These are phyloP conservation scores for Taiozyma onychis DNA, from an alignment of 1,139 yeast species.

Conservation along the genomic window DNA sequence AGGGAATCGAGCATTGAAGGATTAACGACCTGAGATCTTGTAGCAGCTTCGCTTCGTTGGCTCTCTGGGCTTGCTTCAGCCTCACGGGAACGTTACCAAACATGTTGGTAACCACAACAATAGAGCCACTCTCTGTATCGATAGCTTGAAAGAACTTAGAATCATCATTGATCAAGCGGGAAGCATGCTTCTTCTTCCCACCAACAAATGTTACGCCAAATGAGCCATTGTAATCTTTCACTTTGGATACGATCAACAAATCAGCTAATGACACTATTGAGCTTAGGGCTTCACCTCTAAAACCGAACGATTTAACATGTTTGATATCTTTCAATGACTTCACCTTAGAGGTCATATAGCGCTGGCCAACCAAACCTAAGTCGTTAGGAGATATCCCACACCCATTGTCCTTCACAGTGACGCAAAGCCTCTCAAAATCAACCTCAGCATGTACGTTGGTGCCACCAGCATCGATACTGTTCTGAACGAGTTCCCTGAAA, in stretches of 20 bases:
- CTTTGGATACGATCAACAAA: conserved; percentile 34
- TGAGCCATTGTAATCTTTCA: conserved; percentile 17
- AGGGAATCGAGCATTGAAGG: conserved; percentile 29
- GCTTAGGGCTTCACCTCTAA: conserved; percentile 44
- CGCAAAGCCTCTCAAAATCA: conserved; percentile 33
- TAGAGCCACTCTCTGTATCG: conserved; percentile 41
- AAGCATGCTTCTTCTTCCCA: conserved; percentile 1
- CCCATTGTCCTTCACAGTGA: conserved; percentile 49
- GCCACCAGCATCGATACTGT: conserved; percentile 52
- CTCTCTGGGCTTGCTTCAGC: conserved; percentile 26
- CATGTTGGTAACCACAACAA: conserved; percentile 40
- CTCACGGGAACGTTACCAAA: conserved; percentile 60
- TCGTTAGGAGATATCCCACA: conserved; percentile 48
- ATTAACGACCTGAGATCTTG: conserved; percentile 32
- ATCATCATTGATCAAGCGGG: conserved; percentile 9
- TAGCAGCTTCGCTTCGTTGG: conserved; percentile 21
- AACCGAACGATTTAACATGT: conserved; percentile 28
- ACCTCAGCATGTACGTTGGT: conserved; percentile 33
- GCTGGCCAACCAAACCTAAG: conserved; percentile 35
- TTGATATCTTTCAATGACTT: conserved; percentile 24
- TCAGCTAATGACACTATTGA: conserved; percentile 34
- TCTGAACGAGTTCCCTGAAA: conserved; percentile 40
- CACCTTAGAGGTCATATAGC: conserved; percentile 44
- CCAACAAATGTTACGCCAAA: conserved; percentile 6
- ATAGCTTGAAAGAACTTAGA: conserved; percentile 1